phyloP scores from a whole-genome alignment of 2,329 filamentous ascomycete genomes.

The Scytalidium sp. region DNA sequence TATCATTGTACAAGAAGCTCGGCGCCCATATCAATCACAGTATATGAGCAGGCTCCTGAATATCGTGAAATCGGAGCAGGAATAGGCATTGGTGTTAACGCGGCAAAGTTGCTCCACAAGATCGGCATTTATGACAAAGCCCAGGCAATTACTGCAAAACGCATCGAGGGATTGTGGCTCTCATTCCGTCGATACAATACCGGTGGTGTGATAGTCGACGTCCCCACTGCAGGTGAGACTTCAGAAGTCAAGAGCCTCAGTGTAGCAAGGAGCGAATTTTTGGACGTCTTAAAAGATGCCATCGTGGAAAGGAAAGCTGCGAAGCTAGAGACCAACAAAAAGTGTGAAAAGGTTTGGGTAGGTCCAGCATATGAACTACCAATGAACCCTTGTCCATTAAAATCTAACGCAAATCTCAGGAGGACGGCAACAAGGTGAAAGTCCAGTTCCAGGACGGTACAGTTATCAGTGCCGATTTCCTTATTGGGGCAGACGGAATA shows the following conservation, averaged over 20 bases:
- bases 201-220: slow-evolving; percentile 27
- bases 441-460: slow-evolving; percentile 29
- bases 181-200: slow-evolving; percentile 33
- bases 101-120: slow-evolving; percentile 28
- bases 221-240: slow-evolving; percentile 25
- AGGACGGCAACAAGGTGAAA: slow-evolving; percentile 20
- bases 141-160: slow-evolving; percentile 25
- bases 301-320: slow-evolving; percentile 30
- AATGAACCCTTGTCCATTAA: background rate
- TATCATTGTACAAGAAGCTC: background rate
- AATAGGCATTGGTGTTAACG: slow-evolving; percentile 35
- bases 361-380: slow-evolving; percentile 2
- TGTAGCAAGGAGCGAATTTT: slow-evolving; percentile 36
- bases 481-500: slow-evolving; percentile 38
- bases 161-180: slow-evolving; percentile 27
- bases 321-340: slow-evolving; percentile 18
- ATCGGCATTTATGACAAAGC: slow-evolving; percentile 29
- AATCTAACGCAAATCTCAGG: slow-evolving; percentile 18
- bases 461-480: slow-evolving; percentile 23
- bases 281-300: slow-evolving; percentile 27
- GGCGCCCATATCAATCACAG: slow-evolving; percentile 23
- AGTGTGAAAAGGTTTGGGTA: slow-evolving; percentile 10
- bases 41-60: slow-evolving; percentile 33
- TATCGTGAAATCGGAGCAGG: slow-evolving; percentile 35
- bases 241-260: slow-evolving; percentile 17